Percentiles rank a stretch among this genome's conserved stretches.
Evolutionary conservation across 2,329 filamentous ascomycete genomes (phyloP).

Genomic region (Colletotrichum sp.): DNA sequence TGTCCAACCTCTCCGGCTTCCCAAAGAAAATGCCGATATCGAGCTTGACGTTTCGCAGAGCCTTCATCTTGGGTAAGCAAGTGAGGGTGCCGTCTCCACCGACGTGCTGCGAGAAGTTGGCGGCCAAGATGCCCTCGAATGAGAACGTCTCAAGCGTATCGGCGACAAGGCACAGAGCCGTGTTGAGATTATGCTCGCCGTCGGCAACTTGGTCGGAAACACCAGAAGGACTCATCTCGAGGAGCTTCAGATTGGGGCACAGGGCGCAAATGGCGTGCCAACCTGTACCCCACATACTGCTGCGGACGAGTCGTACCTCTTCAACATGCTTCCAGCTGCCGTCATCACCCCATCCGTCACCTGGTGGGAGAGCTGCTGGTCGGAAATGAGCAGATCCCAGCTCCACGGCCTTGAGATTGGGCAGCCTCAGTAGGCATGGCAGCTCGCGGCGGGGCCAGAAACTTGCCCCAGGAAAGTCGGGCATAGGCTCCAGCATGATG

Average conservation of each 20-base stretch:
- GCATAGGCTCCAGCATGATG: slow-evolving; percentile 20
- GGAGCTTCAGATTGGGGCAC: slow-evolving; percentile 16
- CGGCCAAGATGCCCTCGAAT: slow-evolving; percentile 11
- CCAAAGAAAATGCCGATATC: slow-evolving; percentile 12
- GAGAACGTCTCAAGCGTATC: slow-evolving; percentile 16
- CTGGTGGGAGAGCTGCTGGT: slow-evolving; percentile 6
- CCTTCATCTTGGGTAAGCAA: slow-evolving; percentile 11
- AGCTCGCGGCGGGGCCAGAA: slow-evolving; percentile 19
- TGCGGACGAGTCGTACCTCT: slow-evolving; percentile 14
- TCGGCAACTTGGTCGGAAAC: slow-evolving; percentile 13
- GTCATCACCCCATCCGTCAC: slow-evolving; percentile 18
- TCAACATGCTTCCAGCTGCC: slow-evolving; percentile 20
- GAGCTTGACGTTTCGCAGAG: slow-evolving; percentile 12
- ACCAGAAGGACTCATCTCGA: slow-evolving; percentile 16
- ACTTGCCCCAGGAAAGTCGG: slow-evolving; percentile 12
- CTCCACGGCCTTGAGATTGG: slow-evolving; percentile 13
- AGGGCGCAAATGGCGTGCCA: slow-evolving; percentile 19
- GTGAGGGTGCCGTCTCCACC: slow-evolving; percentile 14
- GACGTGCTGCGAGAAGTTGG: slow-evolving; percentile 13
- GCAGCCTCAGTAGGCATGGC: slow-evolving; percentile 11
- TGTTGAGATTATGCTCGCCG: slow-evolving; percentile 19
- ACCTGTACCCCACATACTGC: slow-evolving; percentile 18
- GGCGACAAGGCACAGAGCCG: slow-evolving; percentile 4
- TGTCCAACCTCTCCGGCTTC: background rate
- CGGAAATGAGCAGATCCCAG: slow-evolving; percentile 15